Percentiles rank a stretch among this genome's conserved stretches.
Evolutionary conservation across 2,329 filamentous ascomycete genomes (phyloP).

Genomic region (Fusarium udum): DNA sequence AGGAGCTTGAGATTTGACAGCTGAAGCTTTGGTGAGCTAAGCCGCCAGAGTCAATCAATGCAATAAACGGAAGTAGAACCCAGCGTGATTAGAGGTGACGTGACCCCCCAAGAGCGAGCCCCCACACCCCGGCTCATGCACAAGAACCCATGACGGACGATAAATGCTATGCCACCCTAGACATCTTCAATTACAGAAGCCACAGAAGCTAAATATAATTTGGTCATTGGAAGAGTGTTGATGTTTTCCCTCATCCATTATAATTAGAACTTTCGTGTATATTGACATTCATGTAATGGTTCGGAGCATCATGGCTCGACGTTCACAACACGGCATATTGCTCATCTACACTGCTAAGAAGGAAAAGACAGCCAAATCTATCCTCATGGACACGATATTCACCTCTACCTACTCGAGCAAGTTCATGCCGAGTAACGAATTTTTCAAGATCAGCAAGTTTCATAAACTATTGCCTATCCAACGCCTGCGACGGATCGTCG

Average conservation of each 20-base stretch:
- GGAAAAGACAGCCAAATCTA: not conserved
- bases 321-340: not conserved
- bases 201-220: not conserved
- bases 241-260: not conserved
- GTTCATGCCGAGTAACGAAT: not conserved
- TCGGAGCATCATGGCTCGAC: not conserved
- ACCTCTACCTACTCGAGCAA: not conserved
- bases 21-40: slow-evolving; percentile 7
- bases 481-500: slow-evolving; percentile 35
- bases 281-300: not conserved
- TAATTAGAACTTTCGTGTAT: not conserved
- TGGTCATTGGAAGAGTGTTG: not conserved
- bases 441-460: not conserved
- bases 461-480: slow-evolving; percentile 22
- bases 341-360: not conserved
- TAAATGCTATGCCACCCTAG: slow-evolving; percentile 1
- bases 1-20: slow-evolving; percentile 1
- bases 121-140: slow-evolving; percentile 5
- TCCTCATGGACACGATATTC: not conserved
- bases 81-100: slow-evolving; percentile 33
- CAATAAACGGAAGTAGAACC: slow-evolving; percentile 23
- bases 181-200: not conserved
- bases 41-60: slow-evolving; percentile 29
- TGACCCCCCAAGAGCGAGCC: slow-evolving; percentile 12
- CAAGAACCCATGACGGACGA: slow-evolving; percentile 15